Percentiles rank a stretch among this genome's conserved stretches.
These are phyloP conservation scores for Leccinum barrowsii DNA, from an alignment of 768 basidiomycete species.

Conservation along the genomic window DNA sequence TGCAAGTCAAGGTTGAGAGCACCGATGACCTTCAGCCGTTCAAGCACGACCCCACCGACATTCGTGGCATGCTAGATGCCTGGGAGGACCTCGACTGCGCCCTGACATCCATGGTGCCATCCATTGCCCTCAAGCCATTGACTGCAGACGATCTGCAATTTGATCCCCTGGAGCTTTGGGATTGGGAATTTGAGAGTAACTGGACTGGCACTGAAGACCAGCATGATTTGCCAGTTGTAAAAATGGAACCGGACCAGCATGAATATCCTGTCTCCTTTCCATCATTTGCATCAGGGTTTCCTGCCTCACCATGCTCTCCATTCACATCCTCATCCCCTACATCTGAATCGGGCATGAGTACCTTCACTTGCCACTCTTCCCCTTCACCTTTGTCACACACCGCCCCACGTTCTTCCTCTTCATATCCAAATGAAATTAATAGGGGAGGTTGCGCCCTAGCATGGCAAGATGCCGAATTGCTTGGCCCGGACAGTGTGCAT, in stretches of 20 bases:
- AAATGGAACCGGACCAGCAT: conserved; percentile 44
- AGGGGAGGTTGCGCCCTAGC: conserved; percentile 24
- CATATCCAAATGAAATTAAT: conserved; percentile 6
- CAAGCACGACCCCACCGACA: conserved; percentile 60
- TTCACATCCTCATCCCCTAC: conserved; percentile 17
- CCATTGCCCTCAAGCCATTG: conserved; percentile 30
- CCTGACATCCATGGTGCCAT: conserved; percentile 23
- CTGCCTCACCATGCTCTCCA: conserved; percentile 21
- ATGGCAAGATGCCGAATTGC: conserved; percentile 44
- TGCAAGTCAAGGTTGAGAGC: conserved; percentile 20
- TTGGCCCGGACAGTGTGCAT: conserved; percentile 44
- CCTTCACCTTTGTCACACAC: conserved; percentile 14
- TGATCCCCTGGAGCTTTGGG: conserved; percentile 39
- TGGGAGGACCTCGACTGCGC: conserved; percentile 62
- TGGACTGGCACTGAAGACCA: conserved; percentile 20
- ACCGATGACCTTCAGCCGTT: conserved; percentile 34
- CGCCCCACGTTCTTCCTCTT: conserved; percentile 7
- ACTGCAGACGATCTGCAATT: conserved; percentile 39
- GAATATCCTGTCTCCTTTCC: conserved; percentile 21
- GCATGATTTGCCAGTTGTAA: conserved; percentile 25
- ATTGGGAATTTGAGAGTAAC: conserved; percentile 33
- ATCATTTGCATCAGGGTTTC: conserved; percentile 5
- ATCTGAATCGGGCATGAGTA: conserved; percentile 15
- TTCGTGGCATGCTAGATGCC: conserved; percentile 61
- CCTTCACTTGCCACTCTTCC: conserved; percentile 14